Evolutionary conservation across 345 rosid genomes (phyloP).

Genomic region (Rhodamnia rubescens): DNA sequence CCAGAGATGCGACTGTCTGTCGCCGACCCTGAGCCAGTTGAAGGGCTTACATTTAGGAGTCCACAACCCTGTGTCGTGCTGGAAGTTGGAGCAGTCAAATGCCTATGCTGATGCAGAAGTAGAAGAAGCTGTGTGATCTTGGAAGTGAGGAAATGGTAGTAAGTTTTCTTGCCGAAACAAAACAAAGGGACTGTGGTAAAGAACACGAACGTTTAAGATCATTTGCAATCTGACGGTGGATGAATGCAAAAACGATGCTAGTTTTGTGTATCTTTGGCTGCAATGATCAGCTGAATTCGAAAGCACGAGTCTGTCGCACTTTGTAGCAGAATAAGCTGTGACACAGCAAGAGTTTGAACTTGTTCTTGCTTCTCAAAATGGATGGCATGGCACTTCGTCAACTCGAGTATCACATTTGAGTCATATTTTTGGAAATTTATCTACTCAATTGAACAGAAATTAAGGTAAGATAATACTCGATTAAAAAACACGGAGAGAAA

Average conservation of each 20-base stretch:
- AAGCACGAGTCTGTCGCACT: too few relatives aligned
- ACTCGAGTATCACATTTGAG: too few relatives aligned
- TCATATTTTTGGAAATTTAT: too few relatives aligned
- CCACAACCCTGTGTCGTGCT: background rate
- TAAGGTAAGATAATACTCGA: too few relatives aligned
- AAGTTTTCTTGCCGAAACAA: background rate
- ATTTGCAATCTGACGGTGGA: background rate
- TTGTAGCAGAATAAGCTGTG: too few relatives aligned
- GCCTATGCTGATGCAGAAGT: background rate
- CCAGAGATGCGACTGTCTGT: background rate
- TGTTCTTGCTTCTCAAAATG: too few relatives aligned
- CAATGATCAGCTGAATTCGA: too few relatives aligned
- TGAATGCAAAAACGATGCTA: background rate
- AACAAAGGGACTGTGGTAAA: background rate
- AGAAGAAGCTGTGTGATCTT: background rate
- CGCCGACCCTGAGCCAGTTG: background rate
- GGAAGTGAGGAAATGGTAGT: background rate
- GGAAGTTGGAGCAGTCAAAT: background rate
- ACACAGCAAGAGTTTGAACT: too few relatives aligned
- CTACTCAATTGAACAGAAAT: too few relatives aligned
- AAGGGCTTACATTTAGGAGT: background rate
- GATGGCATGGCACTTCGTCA: too few relatives aligned
- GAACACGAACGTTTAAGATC: background rate
- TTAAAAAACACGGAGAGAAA: too few relatives aligned
- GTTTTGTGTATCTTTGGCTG: background rate